Evolutionary conservation across 148 eudicot species (phyloP), one percentile per base, ranked within the genome.

Genomic region (Heliosperma pusillum): DNA sequence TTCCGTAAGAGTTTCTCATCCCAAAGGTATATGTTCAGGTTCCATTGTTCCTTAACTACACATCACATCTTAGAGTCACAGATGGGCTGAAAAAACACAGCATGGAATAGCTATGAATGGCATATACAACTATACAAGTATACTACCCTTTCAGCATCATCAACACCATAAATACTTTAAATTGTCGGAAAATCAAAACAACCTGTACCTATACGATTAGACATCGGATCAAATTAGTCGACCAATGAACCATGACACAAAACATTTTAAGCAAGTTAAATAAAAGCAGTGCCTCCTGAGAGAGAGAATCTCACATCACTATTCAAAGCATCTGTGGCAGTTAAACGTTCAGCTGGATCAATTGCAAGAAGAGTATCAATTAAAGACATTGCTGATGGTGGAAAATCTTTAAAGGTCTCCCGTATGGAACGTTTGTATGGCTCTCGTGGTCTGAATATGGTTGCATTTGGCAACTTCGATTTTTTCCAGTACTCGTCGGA

Each of bases 401-500:
- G 90, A 61, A 91, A 91, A 77, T 87, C 85, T 78, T 82, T 87
- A 68, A 83, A 91, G 45, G 87, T 86, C 81, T 89, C 91, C 56
- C 86, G 76, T 69, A 91, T 84, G 70, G 82, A 85, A 82, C 97
- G 82, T 83, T 82, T 91, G 82, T 91, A 91, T 7, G 96, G 89
- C 40, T 91, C 91, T 67, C 89, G 88, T 24, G 97, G 97, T 83
- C 83, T 89, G 69, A 89, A 91, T 70, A 91, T 78, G 42, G 91
- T 89, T 79, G 97, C 93, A 86, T 91, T 89, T 40, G 97, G 97
- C 82, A 91, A 79, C 84, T 87, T 91, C 53, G 89, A 89, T 74
- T 83, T 91, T 83, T 87, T 91, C 97, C 97, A 91, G 77, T 89
- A 91, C 66, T 91, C 97, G 73, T 91, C 97, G 61, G 96, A 87